Conservation (phyloP, 2,329 filamentous ascomycete genomes). For the Colletotrichum sp. region DNA sequence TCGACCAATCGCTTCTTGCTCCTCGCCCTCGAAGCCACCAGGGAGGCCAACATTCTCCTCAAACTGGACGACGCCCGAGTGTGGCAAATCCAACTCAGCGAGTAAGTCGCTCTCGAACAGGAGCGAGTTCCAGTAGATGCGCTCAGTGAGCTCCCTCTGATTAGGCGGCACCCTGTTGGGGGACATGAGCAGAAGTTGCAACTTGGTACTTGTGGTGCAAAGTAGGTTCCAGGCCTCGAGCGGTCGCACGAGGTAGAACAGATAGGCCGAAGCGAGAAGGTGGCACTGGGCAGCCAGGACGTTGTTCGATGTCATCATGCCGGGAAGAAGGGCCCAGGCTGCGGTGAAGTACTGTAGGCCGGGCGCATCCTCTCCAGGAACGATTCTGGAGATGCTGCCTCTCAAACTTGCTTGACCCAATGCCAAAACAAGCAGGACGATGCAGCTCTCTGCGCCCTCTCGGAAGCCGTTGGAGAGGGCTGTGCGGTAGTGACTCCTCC, state of each 20-base stretch:
- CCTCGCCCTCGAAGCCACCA: slow-evolving; percentile 77
- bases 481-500: slow-evolving; percentile 76
- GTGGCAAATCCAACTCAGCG: slow-evolving; percentile 80
- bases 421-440: slow-evolving; percentile 79
- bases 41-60: slow-evolving; percentile 82
- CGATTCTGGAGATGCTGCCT: slow-evolving; percentile 77
- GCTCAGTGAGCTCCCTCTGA: slow-evolving; percentile 75
- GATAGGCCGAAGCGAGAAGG: slow-evolving; percentile 79
- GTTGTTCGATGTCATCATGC: slow-evolving; percentile 80
- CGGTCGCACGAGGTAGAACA: slow-evolving; percentile 82
- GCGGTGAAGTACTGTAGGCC: slow-evolving; percentile 82
- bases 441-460: slow-evolving; percentile 81
- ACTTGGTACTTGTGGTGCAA: slow-evolving; percentile 80
- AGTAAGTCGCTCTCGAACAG: slow-evolving; percentile 83
- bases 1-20: slow-evolving; percentile 66
- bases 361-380: slow-evolving; percentile 72
- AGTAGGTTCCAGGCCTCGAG: slow-evolving; percentile 84
- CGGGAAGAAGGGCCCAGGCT: slow-evolving; percentile 78
- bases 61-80: slow-evolving; percentile 82
- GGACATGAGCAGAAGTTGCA: slow-evolving; percentile 78
- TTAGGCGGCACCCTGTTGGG: slow-evolving; percentile 73
- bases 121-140: slow-evolving; percentile 85
- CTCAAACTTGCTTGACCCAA: slow-evolving; percentile 78
- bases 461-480: slow-evolving; percentile 79
- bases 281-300: slow-evolving; percentile 82